A percentile compares a stretch with the other conserved stretches of the same genome.
These are phyloP conservation scores for Simplicillium sp. DNA, from an alignment of 2,329 filamentous ascomycete species.

Conservation along the genomic window DNA sequence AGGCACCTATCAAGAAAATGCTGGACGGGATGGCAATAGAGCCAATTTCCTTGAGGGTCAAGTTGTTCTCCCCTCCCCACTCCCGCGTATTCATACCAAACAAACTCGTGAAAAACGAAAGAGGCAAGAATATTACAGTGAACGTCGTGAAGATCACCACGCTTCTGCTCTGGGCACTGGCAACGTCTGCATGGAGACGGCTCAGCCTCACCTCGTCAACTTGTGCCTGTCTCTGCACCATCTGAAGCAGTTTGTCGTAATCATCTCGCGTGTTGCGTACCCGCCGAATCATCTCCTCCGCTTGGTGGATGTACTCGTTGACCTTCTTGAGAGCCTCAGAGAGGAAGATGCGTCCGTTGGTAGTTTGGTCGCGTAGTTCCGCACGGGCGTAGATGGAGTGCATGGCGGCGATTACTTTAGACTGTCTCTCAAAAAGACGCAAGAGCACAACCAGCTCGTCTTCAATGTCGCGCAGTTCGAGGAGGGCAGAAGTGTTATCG, in stretches of 20 bases:
- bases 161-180: constrained; percentile 50
- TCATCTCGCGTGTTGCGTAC: constrained; percentile 49
- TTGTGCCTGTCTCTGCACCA: constrained; percentile 58
- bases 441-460: constrained; percentile 51
- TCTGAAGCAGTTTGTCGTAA: constrained; percentile 56
- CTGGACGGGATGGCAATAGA: constrained; percentile 38
- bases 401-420: constrained; percentile 38
- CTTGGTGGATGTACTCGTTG: constrained; percentile 43
- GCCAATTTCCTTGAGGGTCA: constrained; percentile 34
- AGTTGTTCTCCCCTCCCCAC: constrained; percentile 42
- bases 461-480: constrained; percentile 55
- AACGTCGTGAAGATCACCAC: constrained; percentile 59
- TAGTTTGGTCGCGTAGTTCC: constrained; percentile 29
- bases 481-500: constrained; percentile 51
- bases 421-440: constrained; percentile 49
- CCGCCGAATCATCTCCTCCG: constrained; percentile 48
- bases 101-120: constrained; percentile 56
- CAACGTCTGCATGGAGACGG: constrained; percentile 52
- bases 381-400: constrained; percentile 30
- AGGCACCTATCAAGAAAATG: constrained; percentile 34
- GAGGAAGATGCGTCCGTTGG: constrained; percentile 40
- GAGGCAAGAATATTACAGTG: constrained; percentile 52
- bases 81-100: constrained; percentile 58
- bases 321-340: constrained; percentile 41
- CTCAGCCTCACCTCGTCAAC: constrained; percentile 57